These are phyloP conservation scores for Xylariaceae sp. DNA, from an alignment of 2,329 filamentous ascomycete genomes.

Conservation along the genomic window DNA sequence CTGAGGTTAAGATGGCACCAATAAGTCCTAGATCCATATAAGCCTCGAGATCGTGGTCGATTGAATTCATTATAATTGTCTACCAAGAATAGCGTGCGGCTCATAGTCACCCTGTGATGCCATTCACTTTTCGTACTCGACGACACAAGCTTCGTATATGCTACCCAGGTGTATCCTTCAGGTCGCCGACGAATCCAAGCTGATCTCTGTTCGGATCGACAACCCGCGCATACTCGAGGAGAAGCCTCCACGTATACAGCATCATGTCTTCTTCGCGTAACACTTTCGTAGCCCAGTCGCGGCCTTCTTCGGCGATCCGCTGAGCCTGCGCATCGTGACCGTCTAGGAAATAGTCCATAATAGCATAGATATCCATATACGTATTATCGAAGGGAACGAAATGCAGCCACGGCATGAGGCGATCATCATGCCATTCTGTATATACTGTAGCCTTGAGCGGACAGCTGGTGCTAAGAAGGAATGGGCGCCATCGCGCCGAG, in stretches of 20 bases:
- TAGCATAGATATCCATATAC: constrained; percentile 61
- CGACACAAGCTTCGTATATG: constrained; percentile 24
- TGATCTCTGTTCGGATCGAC: constrained; percentile 34
- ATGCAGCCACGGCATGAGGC: constrained; percentile 66
- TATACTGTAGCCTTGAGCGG: constrained; percentile 70
- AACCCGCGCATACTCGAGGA: constrained; percentile 54
- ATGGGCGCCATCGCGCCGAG: constrained; percentile 57
- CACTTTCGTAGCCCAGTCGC: constrained; percentile 58
- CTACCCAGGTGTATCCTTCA: constrained; percentile 15
- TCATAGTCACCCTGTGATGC: no score
- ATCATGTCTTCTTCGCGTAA: constrained; percentile 62
- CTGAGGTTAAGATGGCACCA: no score
- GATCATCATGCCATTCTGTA: constrained; percentile 69
- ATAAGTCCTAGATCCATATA: no score
- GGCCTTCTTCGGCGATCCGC: constrained; percentile 55
- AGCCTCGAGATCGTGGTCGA: no score
- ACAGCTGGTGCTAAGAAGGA: constrained; percentile 59
- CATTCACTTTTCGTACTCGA: constrained; percentile 27
- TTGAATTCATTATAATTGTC: no score
- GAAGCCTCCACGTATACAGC: constrained; percentile 58
- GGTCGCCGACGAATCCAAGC: constrained; percentile 42
- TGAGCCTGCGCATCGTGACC: constrained; percentile 42
- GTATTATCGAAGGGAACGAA: constrained; percentile 68
- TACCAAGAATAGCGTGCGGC: no score
- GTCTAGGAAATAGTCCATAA: constrained; percentile 64